These are phyloP conservation scores for Omphalotus guepiniiformis DNA, from an alignment of 768 basidiomycete species.

Conservation along the genomic window DNA sequence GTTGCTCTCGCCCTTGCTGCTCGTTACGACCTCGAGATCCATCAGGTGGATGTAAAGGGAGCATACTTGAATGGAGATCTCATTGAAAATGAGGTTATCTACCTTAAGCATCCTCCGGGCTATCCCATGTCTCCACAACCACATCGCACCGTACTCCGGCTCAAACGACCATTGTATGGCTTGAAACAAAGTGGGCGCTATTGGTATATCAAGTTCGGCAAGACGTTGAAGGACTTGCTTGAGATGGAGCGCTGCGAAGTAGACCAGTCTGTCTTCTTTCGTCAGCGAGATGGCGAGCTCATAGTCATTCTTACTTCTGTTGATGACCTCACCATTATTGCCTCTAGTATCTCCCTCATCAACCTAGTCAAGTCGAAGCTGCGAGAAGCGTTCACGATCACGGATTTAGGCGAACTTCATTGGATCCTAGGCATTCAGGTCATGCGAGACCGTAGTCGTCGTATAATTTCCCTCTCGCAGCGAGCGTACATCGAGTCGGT, in stretches of 20 bases:
- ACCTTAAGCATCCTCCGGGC: constrained; percentile 11
- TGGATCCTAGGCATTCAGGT: constrained; percentile 28
- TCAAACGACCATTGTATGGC: constrained; percentile 11
- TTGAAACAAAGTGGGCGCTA: constrained; percentile 10
- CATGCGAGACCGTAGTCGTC: constrained; percentile 7
- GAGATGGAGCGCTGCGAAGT: constrained; percentile 13
- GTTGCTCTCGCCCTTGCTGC: constrained; percentile 24
- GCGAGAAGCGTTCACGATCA: constrained; percentile 19
- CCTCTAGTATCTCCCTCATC: constrained; percentile 9
- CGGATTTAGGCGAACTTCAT: constrained; percentile 22
- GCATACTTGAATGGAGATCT: constrained; percentile 29
- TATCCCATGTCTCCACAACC: neutral
- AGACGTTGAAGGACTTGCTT: constrained; percentile 7
- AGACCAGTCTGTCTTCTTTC: constrained; percentile 18
- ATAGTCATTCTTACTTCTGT: constrained; percentile 18
- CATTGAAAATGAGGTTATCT: constrained; percentile 19
- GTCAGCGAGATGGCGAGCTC: constrained; percentile 6
- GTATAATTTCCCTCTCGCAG: constrained; percentile 16
- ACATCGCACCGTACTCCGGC: neutral
- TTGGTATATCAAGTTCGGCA: constrained; percentile 13
- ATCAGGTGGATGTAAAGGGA: constrained; percentile 26
- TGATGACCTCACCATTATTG: constrained; percentile 21
- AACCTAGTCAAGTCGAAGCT: constrained; percentile 15
- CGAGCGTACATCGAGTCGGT: constrained; percentile 21
- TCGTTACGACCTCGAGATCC: constrained; percentile 18